Evolutionary conservation across 2,329 filamentous ascomycete species (phyloP), one percentile per base, ranked within the genome.

Genomic region (Blastomyces parvus): DNA sequence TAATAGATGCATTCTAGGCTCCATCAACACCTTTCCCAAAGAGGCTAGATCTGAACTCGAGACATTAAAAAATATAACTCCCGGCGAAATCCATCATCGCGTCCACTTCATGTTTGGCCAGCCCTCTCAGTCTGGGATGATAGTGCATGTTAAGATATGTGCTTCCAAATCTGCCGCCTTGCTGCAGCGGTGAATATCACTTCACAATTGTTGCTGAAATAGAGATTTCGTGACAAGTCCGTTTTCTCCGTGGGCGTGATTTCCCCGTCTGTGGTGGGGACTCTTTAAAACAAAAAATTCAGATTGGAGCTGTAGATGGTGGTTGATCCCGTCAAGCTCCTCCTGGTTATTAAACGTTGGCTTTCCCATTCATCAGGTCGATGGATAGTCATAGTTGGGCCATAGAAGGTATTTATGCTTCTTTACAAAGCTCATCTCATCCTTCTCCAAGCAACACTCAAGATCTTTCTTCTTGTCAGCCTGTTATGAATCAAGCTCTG

Each of bases 401-500:
- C 30, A 57, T 67, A 72, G 73, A 75, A 76, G 74, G 74, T 75
- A 75, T 70, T 72, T 73, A 72, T 73, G 71, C 72, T 72, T 75
- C 71, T 71, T 69, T 64, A 53, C 44, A 60, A 60, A 59, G 55
- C 60, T 62, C 60, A 62, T 57, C 61, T 65, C 48, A 52, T 46
- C 58, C 58, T 53, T 17, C 60, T 64, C 30, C 44, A 53, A 52
- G 50, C 42, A 63, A 44, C 33, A 61, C 46, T 59, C 53, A 55
- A 62, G 46, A 63, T 50, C 67, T 59, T 58, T 59, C 63, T 57
- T 59, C 67, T 69, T 64, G 66, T 69, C 67, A 70, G 67, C 66
- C 69, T 69, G 65, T 67, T 64, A 70, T 63, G 58, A 62, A 58
- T 64, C 48, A 71, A 69, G 72, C 74, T 74, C 73, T 74, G 73